A percentile compares a stretch with the other conserved stretches of the same genome.
These are phyloP conservation scores for Thalassiosira mediterranea DNA, from an alignment of 352 stramenopile genomes.

Conservation along the genomic window DNA sequence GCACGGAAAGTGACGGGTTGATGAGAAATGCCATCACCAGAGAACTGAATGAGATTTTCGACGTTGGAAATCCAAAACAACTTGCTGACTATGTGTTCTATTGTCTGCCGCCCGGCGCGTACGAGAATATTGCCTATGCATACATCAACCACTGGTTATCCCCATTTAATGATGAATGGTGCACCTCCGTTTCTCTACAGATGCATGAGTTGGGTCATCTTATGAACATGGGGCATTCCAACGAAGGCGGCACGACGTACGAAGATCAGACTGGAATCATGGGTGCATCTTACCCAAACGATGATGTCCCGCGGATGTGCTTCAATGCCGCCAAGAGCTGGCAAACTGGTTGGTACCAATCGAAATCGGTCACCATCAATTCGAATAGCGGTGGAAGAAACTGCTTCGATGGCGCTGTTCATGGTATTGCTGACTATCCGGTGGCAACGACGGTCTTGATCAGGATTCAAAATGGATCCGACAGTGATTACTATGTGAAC, in stretches of 20 bases:
- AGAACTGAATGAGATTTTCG: constrained; percentile 38
- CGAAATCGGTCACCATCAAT: constrained; percentile 8
- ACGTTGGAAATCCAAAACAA: constrained; percentile 15
- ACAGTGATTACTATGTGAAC: constrained; percentile 33
- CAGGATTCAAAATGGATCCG: constrained; percentile 19
- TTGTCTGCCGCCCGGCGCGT: constrained; percentile 40
- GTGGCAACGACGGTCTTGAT: constrained; percentile 20
- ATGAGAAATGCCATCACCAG: constrained; percentile 36
- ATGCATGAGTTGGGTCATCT: constrained; percentile 53
- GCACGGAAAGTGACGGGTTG: background rate
- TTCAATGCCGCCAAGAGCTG: constrained; percentile 65
- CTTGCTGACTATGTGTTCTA: constrained; percentile 55
- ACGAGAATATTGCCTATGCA: constrained; percentile 24
- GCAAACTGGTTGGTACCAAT: constrained; percentile 57
- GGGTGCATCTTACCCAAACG: constrained; percentile 50
- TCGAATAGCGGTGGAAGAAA: background rate
- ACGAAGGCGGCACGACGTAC: constrained; percentile 34
- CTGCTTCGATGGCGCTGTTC: constrained; percentile 14
- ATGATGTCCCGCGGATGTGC: constrained; percentile 57
- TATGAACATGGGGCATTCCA: constrained; percentile 30
- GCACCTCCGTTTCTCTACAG: constrained; percentile 19
- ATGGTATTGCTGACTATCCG: constrained; percentile 40
- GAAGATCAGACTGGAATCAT: constrained; percentile 55
- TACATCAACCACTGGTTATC: constrained; percentile 8
- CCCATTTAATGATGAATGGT: constrained; percentile 52